Evolutionary conservation across 2,329 filamentous ascomycete species (phyloP).

Genomic region (Gnomoniopsis sp.): DNA sequence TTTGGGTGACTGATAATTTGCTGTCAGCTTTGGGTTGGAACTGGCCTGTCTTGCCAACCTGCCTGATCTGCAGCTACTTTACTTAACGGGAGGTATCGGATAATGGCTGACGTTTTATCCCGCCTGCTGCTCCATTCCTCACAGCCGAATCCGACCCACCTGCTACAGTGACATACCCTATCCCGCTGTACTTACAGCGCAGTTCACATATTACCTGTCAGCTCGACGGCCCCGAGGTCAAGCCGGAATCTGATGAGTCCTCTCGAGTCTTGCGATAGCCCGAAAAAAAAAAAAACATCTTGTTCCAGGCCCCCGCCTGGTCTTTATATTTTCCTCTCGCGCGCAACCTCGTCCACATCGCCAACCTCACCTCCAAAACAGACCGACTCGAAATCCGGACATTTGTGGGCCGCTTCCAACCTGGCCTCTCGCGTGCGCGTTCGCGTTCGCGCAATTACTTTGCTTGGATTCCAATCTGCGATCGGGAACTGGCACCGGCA

Average conservation of each 20-base stretch:
- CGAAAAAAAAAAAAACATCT: not conserved
- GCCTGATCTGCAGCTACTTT: not conserved
- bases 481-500: not conserved
- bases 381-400: not conserved
- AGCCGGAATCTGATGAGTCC: not conserved
- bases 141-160: not conserved
- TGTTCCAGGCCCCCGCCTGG: not conserved
- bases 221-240: not conserved
- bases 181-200: not conserved
- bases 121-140: not conserved
- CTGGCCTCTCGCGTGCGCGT: constrained; percentile 1
- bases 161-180: not conserved
- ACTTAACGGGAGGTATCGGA: no score
- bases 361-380: not conserved
- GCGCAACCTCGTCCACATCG: not conserved
- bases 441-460: not conserved
- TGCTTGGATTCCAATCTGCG: not conserved
- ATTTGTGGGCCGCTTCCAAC: not conserved
- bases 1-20: no score
- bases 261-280: not conserved
- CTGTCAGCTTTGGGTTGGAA: no score
- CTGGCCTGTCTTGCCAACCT: not conserved
- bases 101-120: not conserved
- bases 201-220: constrained; percentile 4
- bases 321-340: not conserved